phyloP scores from a whole-genome alignment of 2,329 filamentous ascomycete species.

The Furcasterigmium furcatum region DNA sequence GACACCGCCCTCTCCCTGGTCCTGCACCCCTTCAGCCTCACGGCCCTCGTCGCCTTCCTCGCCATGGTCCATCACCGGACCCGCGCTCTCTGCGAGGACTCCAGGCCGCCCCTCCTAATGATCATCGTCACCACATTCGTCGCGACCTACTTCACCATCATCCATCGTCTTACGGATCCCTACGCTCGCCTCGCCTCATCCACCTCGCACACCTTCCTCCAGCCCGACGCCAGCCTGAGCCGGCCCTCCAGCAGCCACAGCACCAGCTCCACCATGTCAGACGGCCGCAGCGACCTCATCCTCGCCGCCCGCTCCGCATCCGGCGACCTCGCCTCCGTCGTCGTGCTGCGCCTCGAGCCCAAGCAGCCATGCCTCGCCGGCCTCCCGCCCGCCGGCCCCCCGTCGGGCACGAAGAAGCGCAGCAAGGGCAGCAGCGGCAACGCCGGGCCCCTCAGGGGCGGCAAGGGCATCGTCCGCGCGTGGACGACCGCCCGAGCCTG shows the following conservation, averaged over 20 bases:
- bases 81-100: constrained; percentile 43
- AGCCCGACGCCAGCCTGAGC: constrained; percentile 20
- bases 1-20: constrained; percentile 60
- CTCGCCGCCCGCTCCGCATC: constrained; percentile 66
- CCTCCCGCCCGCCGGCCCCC: constrained; percentile 15
- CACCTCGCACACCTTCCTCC: constrained; percentile 60
- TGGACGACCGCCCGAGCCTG: constrained; percentile 76
- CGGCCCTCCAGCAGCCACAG: constrained; percentile 29
- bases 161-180: constrained; percentile 56
- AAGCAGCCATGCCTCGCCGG: constrained; percentile 8
- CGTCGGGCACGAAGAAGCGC: constrained; percentile 19
- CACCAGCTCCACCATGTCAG: constrained; percentile 18
- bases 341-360: constrained; percentile 65
- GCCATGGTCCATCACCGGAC: constrained; percentile 42
- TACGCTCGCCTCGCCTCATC: constrained; percentile 64
- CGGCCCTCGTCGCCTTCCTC: constrained; percentile 40
- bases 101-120: constrained; percentile 43
- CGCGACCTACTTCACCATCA: constrained; percentile 59
- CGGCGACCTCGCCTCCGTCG: constrained; percentile 62
- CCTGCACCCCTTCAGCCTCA: constrained; percentile 56
- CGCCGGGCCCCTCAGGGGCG: constrained; percentile 48
- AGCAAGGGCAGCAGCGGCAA: constrained; percentile 34
- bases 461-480: constrained; percentile 70
- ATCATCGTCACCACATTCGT: constrained; percentile 58
- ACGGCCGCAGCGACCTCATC: constrained; percentile 46